A percentile compares a stretch with the other conserved stretches of the same genome.
Conservation (phyloP, 1,139 yeast genomes). For the Zhuliangozyma parablackwelliae region DNA sequence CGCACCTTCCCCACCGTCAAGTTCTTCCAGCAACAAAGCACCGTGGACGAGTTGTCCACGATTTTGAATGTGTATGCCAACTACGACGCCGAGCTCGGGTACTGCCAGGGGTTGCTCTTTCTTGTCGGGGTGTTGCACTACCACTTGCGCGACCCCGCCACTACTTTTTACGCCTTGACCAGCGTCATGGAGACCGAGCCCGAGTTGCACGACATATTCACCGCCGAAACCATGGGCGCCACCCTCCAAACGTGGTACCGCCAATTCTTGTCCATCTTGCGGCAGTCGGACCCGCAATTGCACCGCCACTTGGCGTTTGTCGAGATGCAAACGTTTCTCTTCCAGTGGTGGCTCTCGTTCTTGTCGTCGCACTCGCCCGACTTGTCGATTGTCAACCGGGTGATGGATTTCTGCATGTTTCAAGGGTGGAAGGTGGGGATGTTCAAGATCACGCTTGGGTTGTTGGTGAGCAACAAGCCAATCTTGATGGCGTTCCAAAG, state of each 20-base stretch:
- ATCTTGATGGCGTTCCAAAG: constrained; percentile 43
- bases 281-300: constrained; percentile 38
- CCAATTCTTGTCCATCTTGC: constrained; percentile 48
- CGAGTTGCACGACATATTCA: constrained; percentile 54
- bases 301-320: constrained; percentile 41
- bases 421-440: constrained; percentile 67
- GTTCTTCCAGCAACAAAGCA: constrained; percentile 45
- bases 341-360: constrained; percentile 68
- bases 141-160: constrained; percentile 42
- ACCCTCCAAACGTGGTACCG: constrained; percentile 52
- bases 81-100: constrained; percentile 66
- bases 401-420: constrained; percentile 52
- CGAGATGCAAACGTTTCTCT: constrained; percentile 44
- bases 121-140: constrained; percentile 60
- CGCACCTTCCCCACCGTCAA: constrained; percentile 59
- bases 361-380: constrained; percentile 60
- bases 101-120: constrained; percentile 68
- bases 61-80: constrained; percentile 64
- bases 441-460: constrained; percentile 56
- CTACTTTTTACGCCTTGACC: constrained; percentile 53
- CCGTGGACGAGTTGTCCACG: constrained; percentile 46
- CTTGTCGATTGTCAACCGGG: constrained; percentile 45
- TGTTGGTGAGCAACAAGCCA: constrained; percentile 48
- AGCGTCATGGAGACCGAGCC: constrained; percentile 60
- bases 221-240: constrained; percentile 49